Evolutionary conservation across 192 early-diverging fungal species (phyloP).

Genomic region (Dimargaris cristalligena): DNA sequence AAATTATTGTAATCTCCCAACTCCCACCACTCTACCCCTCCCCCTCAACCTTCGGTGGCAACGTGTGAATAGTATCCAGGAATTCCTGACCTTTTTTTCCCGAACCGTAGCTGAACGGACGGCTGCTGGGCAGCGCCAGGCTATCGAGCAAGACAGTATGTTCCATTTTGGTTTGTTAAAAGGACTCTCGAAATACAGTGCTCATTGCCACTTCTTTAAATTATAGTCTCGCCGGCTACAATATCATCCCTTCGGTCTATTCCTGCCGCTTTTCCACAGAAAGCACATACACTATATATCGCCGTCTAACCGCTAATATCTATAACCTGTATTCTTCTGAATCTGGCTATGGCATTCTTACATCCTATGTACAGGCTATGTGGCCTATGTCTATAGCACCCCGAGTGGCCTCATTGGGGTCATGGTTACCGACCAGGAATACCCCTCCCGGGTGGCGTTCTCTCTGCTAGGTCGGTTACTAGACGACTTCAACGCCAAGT

Average conservation of each 20-base stretch:
- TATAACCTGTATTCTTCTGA: too few relatives aligned
- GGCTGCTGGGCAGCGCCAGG: constrained; percentile 54
- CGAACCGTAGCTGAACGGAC: constrained; percentile 78
- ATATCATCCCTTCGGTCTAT: background rate
- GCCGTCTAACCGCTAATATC: too few relatives aligned
- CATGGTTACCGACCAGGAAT: constrained; percentile 71
- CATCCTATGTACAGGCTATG: constrained; percentile 36
- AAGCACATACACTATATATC: constrained; percentile 3
- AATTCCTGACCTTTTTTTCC: constrained; percentile 75
- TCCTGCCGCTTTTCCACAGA: background rate
- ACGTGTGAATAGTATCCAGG: constrained; percentile 45
- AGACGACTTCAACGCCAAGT: constrained; percentile 68
- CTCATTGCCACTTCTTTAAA: background rate
- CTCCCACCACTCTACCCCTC: too few relatives aligned
- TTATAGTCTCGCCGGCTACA: background rate
- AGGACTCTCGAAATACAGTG: background rate
- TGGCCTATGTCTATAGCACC: constrained; percentile 64
- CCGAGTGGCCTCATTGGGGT: constrained; percentile 54
- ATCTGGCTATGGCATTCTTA: constrained; percentile 7
- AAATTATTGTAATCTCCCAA: background rate
- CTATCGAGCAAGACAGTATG: constrained; percentile 61
- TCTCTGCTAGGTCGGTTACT: constrained; percentile 65
- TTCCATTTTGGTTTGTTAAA: background rate
- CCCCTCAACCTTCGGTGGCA: too few relatives aligned
- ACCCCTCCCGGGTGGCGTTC: constrained; percentile 78